Evolutionary conservation across 768 basidiomycete species (phyloP), one percentile per base, ranked within the genome.

Genomic region (Mycena rosella): DNA sequence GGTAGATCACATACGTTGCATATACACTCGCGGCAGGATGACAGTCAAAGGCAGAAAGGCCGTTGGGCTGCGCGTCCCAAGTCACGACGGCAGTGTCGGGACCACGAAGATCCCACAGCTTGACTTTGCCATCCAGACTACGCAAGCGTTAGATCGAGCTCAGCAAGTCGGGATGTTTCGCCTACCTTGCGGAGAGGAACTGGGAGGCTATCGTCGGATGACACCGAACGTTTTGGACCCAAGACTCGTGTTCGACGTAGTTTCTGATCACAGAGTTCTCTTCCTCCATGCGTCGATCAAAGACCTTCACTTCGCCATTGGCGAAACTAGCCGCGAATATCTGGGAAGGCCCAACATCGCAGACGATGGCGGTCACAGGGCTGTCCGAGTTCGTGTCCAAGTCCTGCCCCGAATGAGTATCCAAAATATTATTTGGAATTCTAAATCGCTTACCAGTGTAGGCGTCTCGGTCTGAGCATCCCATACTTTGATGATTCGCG

Each of bases 301-400:
- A 99, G 3, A 98, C 83, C 73, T 93, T 91, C 58, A 99, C 87
- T 5, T 86, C 85, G 14, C 98, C 98, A 77, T 99, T 96, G 18
- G 93, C 98, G 77, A 98, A 98, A 63, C 96, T 91, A 11, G 95
- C 93, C 17, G 94, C 84, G 78, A 98, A 96, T 2, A 90, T 90
- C 63, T 93, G 89, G 20, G 92, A 89, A 0, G 89, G 86, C 17
- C 89, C 89, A 49, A 87, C 77, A 69, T 98, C 96, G 13, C 92
- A 94, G 2, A 88, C 84, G 54, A 99, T 88, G 0, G 93, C 85
- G 0, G 98, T 99, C 15, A 96, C 88, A 47, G 96, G 94, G 67
- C 95, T 94, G 47, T 96, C 94, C 7, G 95, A 91, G 66, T 95
- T 89, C 3, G 98, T 98, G 58, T 92, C 89, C 65, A 98, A 79